Conservation (phyloP, 2,329 filamentous ascomycete genomes). For the Penicillium sp. region DNA sequence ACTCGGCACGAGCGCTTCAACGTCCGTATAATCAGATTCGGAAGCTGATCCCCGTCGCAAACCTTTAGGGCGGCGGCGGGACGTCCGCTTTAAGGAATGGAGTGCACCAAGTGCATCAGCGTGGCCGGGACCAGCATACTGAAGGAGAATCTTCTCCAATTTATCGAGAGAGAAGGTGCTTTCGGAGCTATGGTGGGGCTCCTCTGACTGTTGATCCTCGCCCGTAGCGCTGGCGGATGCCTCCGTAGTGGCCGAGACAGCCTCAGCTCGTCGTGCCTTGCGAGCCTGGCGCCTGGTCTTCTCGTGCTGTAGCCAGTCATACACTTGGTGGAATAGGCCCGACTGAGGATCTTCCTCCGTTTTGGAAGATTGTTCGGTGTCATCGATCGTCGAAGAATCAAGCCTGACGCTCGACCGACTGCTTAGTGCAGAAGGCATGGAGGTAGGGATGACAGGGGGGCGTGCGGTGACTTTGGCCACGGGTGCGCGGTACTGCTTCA, state of each 20-base stretch:
- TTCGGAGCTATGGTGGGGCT: conserved; percentile 57
- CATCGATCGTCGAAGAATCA: conserved; percentile 25
- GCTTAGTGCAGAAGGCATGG: conserved; percentile 26
- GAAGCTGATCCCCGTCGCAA: conserved; percentile 59
- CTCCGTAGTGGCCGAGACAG: conserved; percentile 40
- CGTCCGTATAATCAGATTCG: conserved; percentile 80
- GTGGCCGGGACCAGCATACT: conserved; percentile 38
- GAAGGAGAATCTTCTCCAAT: conserved; percentile 67
- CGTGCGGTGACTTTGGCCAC: conserved; percentile 30
- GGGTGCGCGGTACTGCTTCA: conserved; percentile 31
- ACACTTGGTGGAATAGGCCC: conserved; percentile 67
- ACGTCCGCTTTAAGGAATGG: conserved; percentile 22
- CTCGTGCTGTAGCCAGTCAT: conserved; percentile 81
- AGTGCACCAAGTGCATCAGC: conserved; percentile 19
- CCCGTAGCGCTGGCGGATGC: conserved; percentile 29
- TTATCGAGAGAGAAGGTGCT: conserved; percentile 73
- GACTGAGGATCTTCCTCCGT: conserved; percentile 34
- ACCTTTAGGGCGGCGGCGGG: conserved; percentile 37
- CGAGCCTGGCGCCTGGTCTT: conserved; percentile 63
- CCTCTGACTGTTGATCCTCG: conserved; percentile 20
- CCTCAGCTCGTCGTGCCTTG: conserved; percentile 49
- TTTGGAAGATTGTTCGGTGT: conserved; percentile 26
- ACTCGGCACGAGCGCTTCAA: conserved; percentile 76
- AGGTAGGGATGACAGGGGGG: conserved; percentile 19
- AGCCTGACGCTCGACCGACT: conserved; percentile 28